Evolutionary conservation across 257 asterid genomes (phyloP).

Genomic region (Fraxinus pennsylvanica): DNA sequence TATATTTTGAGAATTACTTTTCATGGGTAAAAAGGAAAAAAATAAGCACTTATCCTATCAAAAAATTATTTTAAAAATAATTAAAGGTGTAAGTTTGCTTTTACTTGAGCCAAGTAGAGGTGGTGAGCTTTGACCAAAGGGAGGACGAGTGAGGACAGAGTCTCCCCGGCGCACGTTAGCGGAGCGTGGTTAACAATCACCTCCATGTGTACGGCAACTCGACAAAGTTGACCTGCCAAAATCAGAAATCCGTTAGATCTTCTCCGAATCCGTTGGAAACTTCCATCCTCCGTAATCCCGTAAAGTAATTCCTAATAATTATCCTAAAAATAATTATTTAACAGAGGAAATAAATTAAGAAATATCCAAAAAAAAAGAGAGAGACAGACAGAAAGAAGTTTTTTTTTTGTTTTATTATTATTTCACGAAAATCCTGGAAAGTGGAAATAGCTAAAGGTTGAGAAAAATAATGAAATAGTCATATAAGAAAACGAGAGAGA

Average conservation of each 20-base stretch:
- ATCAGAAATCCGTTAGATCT: constrained; percentile 33
- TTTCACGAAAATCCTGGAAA: not conserved
- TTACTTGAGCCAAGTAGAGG: constrained; percentile 37
- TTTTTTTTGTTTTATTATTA: too few species aligned
- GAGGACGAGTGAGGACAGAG: constrained; percentile 31
- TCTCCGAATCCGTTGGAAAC: constrained; percentile 21
- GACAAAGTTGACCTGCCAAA: constrained; percentile 34
- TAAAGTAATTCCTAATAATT: not conserved
- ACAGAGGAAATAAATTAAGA: not conserved
- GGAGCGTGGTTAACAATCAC: constrained; percentile 37
- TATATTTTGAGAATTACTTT: too few species aligned
- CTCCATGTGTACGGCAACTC: constrained; percentile 48
- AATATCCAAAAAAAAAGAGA: not conserved
- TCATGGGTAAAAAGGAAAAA: not conserved
- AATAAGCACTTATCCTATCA: not conserved
- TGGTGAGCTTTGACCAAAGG: constrained; percentile 38
- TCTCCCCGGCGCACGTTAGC: constrained; percentile 59
- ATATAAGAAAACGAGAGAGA: not conserved
- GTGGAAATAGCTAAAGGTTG: not conserved
- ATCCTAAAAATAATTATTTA: not conserved
- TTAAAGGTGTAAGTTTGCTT: not conserved
- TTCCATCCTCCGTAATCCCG: not conserved
- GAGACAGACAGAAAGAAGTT: too few species aligned
- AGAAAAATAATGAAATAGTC: not conserved
- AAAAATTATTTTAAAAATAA: not conserved